phyloP scores from a whole-genome alignment of 2,329 filamentous ascomycete species.

The Aspergillus jensenii region DNA sequence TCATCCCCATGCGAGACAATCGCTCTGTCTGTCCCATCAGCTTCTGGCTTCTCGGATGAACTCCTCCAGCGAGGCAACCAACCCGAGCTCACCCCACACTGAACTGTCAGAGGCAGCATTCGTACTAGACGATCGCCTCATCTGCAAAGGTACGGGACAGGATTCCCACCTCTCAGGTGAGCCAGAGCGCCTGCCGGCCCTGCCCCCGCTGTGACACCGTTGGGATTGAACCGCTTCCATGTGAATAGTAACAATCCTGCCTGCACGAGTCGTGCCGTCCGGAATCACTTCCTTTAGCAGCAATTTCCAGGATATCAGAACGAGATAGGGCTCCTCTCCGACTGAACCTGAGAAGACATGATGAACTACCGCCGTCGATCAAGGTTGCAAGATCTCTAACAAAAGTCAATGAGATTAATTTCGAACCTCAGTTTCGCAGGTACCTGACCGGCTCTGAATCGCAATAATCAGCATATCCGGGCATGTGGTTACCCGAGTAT shows the following conservation, averaged over 20 bases:
- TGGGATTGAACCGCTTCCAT: neutral
- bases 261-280: neutral
- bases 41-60: neutral
- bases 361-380: constrained; percentile 1
- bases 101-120: neutral
- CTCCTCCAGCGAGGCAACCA: constrained; percentile 4
- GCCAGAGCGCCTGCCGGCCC: neutral
- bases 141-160: neutral
- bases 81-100: neutral
- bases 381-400: neutral
- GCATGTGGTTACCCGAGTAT: constrained; percentile 8
- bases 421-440: neutral
- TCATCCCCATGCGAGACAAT: neutral
- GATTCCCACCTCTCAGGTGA: neutral
- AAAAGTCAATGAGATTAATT: constrained; percentile 13
- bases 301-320: too few relatives aligned
- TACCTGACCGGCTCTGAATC: too few relatives aligned
- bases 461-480: neutral
- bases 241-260: constrained; percentile 4
- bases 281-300: too few relatives aligned
- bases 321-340: neutral
- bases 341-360: neutral
- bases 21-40: neutral
- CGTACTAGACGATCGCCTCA: neutral
- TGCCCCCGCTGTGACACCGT: neutral